Base-by-base conservation (phyloP, 257 asterid genomes). In the Solanum clarkiae region DNA sequence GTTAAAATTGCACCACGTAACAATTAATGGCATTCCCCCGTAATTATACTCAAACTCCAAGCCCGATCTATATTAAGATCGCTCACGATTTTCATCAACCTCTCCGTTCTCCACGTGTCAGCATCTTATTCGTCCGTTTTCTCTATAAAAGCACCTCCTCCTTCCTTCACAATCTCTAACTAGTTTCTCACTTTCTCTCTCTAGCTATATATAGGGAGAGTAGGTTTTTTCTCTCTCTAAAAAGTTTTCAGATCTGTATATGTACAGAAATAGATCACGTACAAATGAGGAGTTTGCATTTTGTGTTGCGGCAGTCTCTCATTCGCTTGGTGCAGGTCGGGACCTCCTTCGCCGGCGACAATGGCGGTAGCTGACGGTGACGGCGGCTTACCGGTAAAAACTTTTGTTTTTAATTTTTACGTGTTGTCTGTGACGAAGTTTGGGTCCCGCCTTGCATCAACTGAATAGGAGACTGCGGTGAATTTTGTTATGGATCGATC, bases 281-380 rank as follows among this genome's bases (percentile, higher is more conserved):
- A 32, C 29, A 2, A 13, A 1, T 65, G 55, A 74, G 4, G 18
- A 44, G 10, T 24, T 49, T 26, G 26, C 4, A 26, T 77, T 72
- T 17, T 40, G 16, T 17, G 14, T 77, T 26, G 63, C 63, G 47
- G 82, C 45, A 16, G 82, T 7, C 63, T 77, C 82, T 77, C 45
- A 77, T 77, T 77, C 82, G 82, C 82, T 77, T 77, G 82, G 82
- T 77, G 82, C 82, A 77, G 82, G 82, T 77, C 82, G 82, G 82
- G 82, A 77, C 82, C 82, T 77, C 3, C 47, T 24, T 77, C 26
- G 82, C 17, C 82, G 47, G 82, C 8, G 20, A 47, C 44, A 22
- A 74, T 75, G 60, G 29, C 60, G 81, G 29, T 56, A 14, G 44
- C 60, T 47, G 14, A 15, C 22, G 60, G 81, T 2, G 16, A 40